Evolutionary conservation across 1,284 basidiomycete species (phyloP), one percentile per base, ranked within the genome.

Genomic region (Rhodofomes roseus): DNA sequence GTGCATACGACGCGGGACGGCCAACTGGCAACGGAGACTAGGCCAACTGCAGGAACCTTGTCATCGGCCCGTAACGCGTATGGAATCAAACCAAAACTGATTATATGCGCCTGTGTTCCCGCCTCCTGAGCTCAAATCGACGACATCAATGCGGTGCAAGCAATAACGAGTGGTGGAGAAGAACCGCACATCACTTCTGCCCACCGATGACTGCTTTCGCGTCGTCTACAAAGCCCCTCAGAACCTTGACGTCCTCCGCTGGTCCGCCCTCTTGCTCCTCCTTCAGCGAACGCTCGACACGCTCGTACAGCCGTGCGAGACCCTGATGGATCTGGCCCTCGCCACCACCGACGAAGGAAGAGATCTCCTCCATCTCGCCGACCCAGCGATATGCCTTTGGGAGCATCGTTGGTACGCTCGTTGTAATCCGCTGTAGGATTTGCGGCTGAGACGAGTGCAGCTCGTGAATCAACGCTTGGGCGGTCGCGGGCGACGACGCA

Each of bases 311-410:
- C 59, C 72, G 72, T 31, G 82, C 76, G 46, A 85, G 66, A 7
- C 83, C 84, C 53, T 73, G 68, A 65, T 84, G 81, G 9, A 80
- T 77, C 71, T 11, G 75, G 54, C 68, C 77, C 57, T 80, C 79
- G 0, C 71, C 74, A 2, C 72, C 77, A 11, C 80, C 79, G 4
- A 86, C 79, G 66, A 85, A 86, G 11, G 68, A 73, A 1, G 78
- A 77, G 51, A 87, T 84, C 68, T 86, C 86, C 48, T 80, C 73
- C 84, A 85, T 86, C 71, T 86, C 83, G 51, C 77, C 79, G 6
- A 81, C 77, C 79, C 79, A 87, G 55, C 84, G 77, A 65, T 87
- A 85, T 16, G 83, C 82, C 65, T 85, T 87, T 20, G 79, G 81
- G 31, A 84, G 68, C 83, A 84, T 84, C 12, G 68, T 51, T 1